Base-by-base conservation (phyloP, 495 filamentous ascomycete genomes). In the Penicillium silybi region DNA sequence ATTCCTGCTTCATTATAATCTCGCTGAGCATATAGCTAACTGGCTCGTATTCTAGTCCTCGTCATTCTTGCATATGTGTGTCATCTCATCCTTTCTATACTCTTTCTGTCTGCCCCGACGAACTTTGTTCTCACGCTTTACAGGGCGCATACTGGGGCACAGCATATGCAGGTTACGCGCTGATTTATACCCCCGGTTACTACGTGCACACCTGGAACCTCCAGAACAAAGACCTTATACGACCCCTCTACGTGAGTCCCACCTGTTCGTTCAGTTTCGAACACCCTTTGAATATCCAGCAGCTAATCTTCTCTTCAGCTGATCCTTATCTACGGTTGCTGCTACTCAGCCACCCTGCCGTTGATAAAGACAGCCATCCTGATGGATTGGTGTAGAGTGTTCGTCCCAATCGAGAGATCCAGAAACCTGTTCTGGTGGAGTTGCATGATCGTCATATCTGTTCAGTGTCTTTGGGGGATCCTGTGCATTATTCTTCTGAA, bases 101-200 rank as follows among this genome's bases (percentile, higher is more conserved):
- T 4, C 35, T 38, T 9, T 29, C 13, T 13, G 4, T 29, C 7
- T 9, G 11, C 26, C 2, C 8, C 29, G 13, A 32, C 1, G 29
- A 13, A 32, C 9, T 13, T 32, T 1, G n/a, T 32, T 6, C 37
- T 39, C n/a, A 39, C 37, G 2, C 9, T 18, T 8, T 48, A 2
- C 23, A 63, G 59, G 63, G 55, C 25, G 53, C 57, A 35, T 66
- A 59, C 39, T 63, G 55, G 51, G 63, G 54, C 5, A 59, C 60
- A 5, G 48, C 50, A 2, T 66, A 63, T 39, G 54, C 56, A 11
- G 54, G 43, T 9, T 62, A 59, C 35, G 39, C 27, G 6, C 38
- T 62, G 46, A 62, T 62, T 2, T 41, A 44, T 17, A 56, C 48
- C 0, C 58, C 62, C 2, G 58, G 62, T 0, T 65, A 59, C 25